Percentiles rank a stretch among this genome's conserved stretches.
phyloP scores from a whole-genome alignment of 1,139 yeast genomes.

The Protomyces macrosporus region DNA sequence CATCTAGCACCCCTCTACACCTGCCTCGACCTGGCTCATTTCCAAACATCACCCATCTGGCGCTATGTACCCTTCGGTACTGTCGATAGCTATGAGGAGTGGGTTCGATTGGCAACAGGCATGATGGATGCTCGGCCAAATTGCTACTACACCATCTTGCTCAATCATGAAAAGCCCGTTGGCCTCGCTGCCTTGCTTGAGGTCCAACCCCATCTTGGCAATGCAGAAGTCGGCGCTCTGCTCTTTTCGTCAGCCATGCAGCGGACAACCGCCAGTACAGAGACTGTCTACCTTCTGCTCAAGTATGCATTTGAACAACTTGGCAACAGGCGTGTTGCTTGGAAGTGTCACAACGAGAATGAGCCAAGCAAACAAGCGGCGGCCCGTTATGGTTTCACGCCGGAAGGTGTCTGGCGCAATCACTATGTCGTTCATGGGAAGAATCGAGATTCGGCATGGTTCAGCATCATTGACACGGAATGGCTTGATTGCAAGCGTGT shows the following conservation, averaged over 20 bases:
- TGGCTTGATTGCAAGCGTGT: conserved; percentile 35
- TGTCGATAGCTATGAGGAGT: conserved; percentile 26
- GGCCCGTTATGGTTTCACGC: conserved; percentile 36
- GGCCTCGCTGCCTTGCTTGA: conserved; percentile 36
- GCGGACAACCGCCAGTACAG: conserved; percentile 37
- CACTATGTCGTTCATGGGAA: conserved; percentile 36
- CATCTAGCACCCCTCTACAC: not conserved
- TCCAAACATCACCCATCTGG: conserved; percentile 33
- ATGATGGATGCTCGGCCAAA: conserved; percentile 28
- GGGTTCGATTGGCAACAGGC: conserved; percentile 6
- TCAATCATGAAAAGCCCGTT: conserved; percentile 33
- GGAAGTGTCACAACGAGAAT: conserved; percentile 39
- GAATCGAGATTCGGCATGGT: conserved; percentile 39
- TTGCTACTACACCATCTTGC: conserved; percentile 35
- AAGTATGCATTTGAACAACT: conserved; percentile 36
- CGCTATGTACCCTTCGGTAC: conserved; percentile 31
- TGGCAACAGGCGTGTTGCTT: conserved; percentile 38
- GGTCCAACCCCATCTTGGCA: conserved; percentile 35
- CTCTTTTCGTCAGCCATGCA: conserved; percentile 35
- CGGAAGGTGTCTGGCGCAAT: conserved; percentile 39
- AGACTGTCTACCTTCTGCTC: conserved; percentile 37
- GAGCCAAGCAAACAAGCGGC: conserved; percentile 38
- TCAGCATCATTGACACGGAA: conserved; percentile 37
- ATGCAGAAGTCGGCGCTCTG: conserved; percentile 38
- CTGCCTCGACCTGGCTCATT: not conserved